Conservation (phyloP, 768 basidiomycete genomes). For the Boletus speciosus region DNA sequence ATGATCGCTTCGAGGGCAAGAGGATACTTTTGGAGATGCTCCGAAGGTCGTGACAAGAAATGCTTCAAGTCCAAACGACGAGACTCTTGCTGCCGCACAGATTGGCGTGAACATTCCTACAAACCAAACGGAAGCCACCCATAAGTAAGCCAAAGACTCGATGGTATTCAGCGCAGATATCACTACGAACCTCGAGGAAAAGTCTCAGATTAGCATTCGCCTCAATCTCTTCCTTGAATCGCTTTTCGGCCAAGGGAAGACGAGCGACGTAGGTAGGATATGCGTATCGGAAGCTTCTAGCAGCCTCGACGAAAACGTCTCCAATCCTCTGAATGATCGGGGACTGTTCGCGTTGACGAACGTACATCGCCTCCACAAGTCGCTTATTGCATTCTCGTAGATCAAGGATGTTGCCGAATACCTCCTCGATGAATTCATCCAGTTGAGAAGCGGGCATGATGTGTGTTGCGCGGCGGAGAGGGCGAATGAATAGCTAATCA, state of each 20-base stretch:
- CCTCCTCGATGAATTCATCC: conserved; percentile 83
- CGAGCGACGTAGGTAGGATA: conserved; percentile 87
- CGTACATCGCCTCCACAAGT: conserved; percentile 81
- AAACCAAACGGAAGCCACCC: not conserved
- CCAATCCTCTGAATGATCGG: conserved; percentile 84
- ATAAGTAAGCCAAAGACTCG: not conserved
- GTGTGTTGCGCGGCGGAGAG: conserved; percentile 50
- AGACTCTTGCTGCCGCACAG: conserved; percentile 50
- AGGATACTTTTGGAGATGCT: conserved; percentile 68
- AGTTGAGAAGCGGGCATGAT: conserved; percentile 55
- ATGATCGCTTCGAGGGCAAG: conserved; percentile 82
- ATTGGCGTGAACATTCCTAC: conserved; percentile 39
- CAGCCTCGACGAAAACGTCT: conserved; percentile 83
- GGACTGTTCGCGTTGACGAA: conserved; percentile 78
- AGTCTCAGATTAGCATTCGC: conserved; percentile 75
- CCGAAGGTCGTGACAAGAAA: conserved; percentile 57
- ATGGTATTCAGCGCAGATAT: not conserved
- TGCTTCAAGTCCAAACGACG: conserved; percentile 61
- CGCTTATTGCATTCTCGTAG: conserved; percentile 80
- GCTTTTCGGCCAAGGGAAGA: conserved; percentile 80
- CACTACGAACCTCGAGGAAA: conserved; percentile 71
- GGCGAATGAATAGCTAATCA: conserved; percentile 52
- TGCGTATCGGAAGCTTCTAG: conserved; percentile 79
- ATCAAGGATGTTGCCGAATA: conserved; percentile 86
- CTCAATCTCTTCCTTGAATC: conserved; percentile 83